Evolutionary conservation across 176 grass and related monocot genomes (phyloP).

Genomic region (Ensete glaucum): DNA sequence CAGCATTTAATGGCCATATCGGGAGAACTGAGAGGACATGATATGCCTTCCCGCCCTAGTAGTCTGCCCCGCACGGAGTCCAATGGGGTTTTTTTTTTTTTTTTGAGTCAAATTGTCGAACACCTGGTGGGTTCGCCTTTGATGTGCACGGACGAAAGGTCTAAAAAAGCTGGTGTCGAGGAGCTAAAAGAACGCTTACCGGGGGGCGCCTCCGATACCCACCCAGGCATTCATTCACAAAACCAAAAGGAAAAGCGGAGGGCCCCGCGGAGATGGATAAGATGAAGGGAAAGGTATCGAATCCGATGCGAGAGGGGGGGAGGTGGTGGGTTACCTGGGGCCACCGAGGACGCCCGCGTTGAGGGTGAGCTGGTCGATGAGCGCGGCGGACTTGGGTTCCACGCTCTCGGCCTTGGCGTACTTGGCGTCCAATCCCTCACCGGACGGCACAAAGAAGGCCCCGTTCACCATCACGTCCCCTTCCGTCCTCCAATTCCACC

Average conservation of each 20-base stretch:
- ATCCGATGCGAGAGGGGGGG: not conserved
- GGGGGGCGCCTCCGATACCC: not conserved
- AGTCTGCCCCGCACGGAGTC: not conserved
- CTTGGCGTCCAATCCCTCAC: constrained; percentile 52
- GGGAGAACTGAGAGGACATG: no score
- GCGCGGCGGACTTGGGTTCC: constrained; percentile 53
- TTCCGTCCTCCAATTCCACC: constrained; percentile 97
- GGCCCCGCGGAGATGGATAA: not conserved
- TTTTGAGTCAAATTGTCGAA: not conserved
- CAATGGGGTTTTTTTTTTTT: not conserved
- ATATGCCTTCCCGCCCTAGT: no score
- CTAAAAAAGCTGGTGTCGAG: not conserved
- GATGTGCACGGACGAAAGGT: not conserved
- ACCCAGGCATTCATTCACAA: not conserved
- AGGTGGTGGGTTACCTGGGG: constrained; percentile 37
- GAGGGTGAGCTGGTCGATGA: constrained; percentile 76
- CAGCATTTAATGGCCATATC: no score
- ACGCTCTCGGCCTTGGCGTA: constrained; percentile 59
- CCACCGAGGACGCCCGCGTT: constrained; percentile 80
- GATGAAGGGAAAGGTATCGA: not conserved
- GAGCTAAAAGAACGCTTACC: not conserved
- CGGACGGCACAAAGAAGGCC: constrained; percentile 89
- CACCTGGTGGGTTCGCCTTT: not conserved
- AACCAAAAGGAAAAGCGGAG: not conserved
- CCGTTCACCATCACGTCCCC: constrained; percentile 95